Conservation (phyloP, 2,329 filamentous ascomycete genomes). For the Aspergillus sp. region DNA sequence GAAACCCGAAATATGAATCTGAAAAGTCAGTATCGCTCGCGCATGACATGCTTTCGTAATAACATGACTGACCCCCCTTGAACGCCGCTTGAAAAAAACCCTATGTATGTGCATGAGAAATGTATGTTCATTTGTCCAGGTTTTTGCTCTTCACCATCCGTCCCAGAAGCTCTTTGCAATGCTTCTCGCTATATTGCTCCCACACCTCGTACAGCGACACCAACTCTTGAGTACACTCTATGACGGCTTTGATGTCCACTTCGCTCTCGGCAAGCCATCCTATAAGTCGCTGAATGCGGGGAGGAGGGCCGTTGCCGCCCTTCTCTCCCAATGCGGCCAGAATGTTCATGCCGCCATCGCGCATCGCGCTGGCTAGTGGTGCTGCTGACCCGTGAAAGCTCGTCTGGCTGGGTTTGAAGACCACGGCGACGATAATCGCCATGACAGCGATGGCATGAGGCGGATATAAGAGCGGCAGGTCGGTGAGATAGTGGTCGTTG, state of each 20-base stretch:
- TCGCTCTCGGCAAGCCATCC: constrained; percentile 84
- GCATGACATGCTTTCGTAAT: neutral
- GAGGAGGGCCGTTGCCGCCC: constrained; percentile 31
- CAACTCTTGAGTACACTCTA: constrained; percentile 88
- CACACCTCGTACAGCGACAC: constrained; percentile 83
- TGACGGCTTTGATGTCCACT: constrained; percentile 79
- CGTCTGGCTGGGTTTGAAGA: constrained; percentile 67
- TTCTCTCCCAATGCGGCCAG: constrained; percentile 39
- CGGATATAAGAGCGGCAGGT: constrained; percentile 80
- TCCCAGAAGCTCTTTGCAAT: constrained; percentile 64
- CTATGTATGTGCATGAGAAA: neutral
- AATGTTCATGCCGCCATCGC: constrained; percentile 40
- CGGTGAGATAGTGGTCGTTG: constrained; percentile 91
- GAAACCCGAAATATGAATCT: neutral
- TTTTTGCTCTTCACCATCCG: constrained; percentile 64
- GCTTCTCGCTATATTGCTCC: constrained; percentile 67
- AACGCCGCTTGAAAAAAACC: neutral
- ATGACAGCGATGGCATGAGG: constrained; percentile 90
- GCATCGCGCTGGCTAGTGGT: constrained; percentile 37
- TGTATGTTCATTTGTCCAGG: constrained; percentile 53
- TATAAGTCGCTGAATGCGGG: constrained; percentile 64
- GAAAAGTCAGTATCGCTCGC: neutral
- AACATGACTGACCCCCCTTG: neutral
- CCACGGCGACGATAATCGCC: constrained; percentile 79
- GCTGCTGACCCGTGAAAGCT: constrained; percentile 35